Base-by-base conservation (phyloP, 345 rosid genomes). In the Crucihimalaya himalaica region DNA sequence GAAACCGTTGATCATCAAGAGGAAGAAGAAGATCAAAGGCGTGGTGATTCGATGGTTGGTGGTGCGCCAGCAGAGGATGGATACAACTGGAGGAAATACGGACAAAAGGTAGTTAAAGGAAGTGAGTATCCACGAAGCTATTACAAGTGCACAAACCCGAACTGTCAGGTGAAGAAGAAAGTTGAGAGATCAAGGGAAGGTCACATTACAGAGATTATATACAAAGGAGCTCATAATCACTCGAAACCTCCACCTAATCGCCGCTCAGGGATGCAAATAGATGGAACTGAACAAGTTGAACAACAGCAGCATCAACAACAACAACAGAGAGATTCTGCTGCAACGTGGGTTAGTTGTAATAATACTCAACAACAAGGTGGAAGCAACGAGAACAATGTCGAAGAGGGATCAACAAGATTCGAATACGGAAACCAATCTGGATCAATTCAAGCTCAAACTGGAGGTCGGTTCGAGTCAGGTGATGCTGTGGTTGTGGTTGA, bases 81-180 rank as follows among this genome's bases (percentile, higher is more conserved):
- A 71, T 94, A 84, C 65, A 94, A 94, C 75, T 94, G 97, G 97
- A 84, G 97, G 80, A 95, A 95, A 74, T 95, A 95, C 25, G 99
- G 99, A 39, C 99, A 95, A 70, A 95, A 95, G 81, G 86, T 90
- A 69, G 97, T 95, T 0, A 95, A 92, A 77, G 99, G 99, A 35
- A 90, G 99, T 16, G 97, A 92, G 75, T 92, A 89, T 78, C 99
- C 97, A 0, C 83, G 99, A 51, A 95, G 99, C 82, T 95, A 95
- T 80, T 95, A 92, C 89, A 95, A 92, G 72, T 95, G 99, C 79
- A 92, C 99, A 5, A 86, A 88, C 81, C 84, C 88, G 5, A 88
- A 83, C 70, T 92, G 99, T 77, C 90, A 66, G 21, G 97, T 92
- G 25, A 95, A 88, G 91, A 95, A 95, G 86, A 95, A 95, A 63